A percentile compares a stretch with the other conserved stretches of the same genome.
Conservation (phyloP, 1,284 basidiomycete species). For the Athelia psychrophila region DNA sequence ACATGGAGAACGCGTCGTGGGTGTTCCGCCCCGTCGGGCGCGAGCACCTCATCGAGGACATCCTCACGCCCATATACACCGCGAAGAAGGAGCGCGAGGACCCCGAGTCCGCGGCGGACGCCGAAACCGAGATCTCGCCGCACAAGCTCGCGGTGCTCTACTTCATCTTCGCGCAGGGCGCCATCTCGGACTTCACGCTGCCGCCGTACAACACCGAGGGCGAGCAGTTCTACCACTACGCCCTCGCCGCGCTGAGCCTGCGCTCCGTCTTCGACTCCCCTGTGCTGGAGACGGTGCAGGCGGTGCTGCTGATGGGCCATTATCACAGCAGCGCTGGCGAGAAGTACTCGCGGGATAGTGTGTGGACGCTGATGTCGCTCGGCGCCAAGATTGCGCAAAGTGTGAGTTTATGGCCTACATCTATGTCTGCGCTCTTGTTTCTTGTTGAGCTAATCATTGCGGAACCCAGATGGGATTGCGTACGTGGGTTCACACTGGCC, state of each 20-base stretch:
- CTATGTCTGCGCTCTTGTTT: conserved; percentile 19
- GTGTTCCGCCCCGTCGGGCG: conserved; percentile 56
- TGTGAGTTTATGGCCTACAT: conserved; percentile 43
- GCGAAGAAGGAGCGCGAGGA: conserved; percentile 39
- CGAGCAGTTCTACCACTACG: conserved; percentile 14
- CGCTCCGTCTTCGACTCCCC: conserved; percentile 7
- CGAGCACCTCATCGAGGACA: conserved; percentile 65
- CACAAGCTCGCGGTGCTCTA: conserved; percentile 24
- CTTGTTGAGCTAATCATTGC: conserved; percentile 4
- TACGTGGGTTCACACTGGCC: conserved; percentile 24
- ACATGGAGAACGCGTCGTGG: conserved; percentile 62
- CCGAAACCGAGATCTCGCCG: conserved; percentile 11
- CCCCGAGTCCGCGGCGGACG: conserved; percentile 30
- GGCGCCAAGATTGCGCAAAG: conserved; percentile 31
- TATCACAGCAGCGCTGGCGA: conserved; percentile 14
- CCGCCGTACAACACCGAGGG: conserved; percentile 14
- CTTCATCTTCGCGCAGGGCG: conserved; percentile 13
- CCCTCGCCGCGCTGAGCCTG: conserved; percentile 9
- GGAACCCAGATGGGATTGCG: conserved; percentile 34
- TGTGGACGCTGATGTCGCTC: conserved; percentile 29
- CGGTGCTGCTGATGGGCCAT: conserved; percentile 9
- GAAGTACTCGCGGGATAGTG: conserved; percentile 27
- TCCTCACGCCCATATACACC: conserved; percentile 58
- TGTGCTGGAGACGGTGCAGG: conserved; percentile 11
- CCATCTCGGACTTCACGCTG: conserved; percentile 14